A percentile compares a stretch with the other conserved stretches of the same genome.
Conservation (phyloP, 208 protist species). For the Angomonas desouzai region DNA sequence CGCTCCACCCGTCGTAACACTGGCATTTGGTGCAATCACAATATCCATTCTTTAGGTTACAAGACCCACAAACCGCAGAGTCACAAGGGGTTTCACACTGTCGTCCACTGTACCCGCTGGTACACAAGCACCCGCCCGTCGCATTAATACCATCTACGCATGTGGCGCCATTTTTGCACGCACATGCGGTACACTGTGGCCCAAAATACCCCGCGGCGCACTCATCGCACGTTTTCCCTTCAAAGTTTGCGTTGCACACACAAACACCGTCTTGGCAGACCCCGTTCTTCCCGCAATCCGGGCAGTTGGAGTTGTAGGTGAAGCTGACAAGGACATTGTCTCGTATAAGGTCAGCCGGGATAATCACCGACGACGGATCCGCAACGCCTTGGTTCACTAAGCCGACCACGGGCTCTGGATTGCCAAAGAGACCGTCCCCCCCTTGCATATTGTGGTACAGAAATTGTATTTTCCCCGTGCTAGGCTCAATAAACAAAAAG, state of each 20-base stretch:
- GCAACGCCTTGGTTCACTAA: constrained; percentile 16
- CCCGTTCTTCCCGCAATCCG: not conserved
- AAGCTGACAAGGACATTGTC: not conserved
- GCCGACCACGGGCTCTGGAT: constrained; percentile 19
- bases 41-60: constrained; percentile 14
- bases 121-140: too few relatives aligned
- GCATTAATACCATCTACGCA: constrained; percentile 13
- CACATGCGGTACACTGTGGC: constrained; percentile 12
- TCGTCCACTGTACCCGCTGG: constrained; percentile 1
- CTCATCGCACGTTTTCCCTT: constrained; percentile 17
- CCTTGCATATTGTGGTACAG: not conserved
- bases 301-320: not conserved
- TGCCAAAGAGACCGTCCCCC: not conserved
- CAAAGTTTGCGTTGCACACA: constrained; percentile 14
- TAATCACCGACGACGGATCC: constrained; percentile 12
- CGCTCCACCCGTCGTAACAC: constrained; percentile 16
- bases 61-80: not conserved
- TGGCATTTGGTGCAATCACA: constrained; percentile 18
- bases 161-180: not conserved
- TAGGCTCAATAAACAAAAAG: not conserved
- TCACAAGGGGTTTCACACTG: not conserved
- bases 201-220: constrained; percentile 25
- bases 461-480: constrained; percentile 1
- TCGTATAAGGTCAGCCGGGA: not conserved
- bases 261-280: not conserved